phyloP scores from a whole-genome alignment of 306 rosid genomes.

The Casuarina cunninghamiana region DNA sequence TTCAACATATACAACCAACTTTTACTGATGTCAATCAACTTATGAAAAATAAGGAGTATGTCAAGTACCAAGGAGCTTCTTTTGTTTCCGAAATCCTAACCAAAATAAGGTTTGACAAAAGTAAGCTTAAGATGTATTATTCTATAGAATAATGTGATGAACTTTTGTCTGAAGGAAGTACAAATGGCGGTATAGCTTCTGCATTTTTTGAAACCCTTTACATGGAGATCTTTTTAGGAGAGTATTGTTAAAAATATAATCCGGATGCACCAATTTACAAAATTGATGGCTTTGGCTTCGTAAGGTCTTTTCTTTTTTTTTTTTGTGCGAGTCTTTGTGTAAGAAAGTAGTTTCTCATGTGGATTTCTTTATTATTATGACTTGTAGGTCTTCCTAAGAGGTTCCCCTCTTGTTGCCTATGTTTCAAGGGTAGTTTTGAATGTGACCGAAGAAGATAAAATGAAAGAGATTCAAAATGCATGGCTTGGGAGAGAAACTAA shows the following conservation, averaged over 20 bases:
- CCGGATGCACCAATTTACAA: neutral
- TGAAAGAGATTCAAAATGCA: constrained; percentile 40
- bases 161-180: no score
- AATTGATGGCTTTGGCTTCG: constrained; percentile 48
- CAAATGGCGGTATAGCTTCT: neutral
- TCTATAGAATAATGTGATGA: no score
- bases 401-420: constrained; percentile 50
- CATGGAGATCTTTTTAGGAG: no score
- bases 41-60: constrained; percentile 26
- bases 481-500: constrained; percentile 35
- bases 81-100: constrained; percentile 39
- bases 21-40: constrained; percentile 42
- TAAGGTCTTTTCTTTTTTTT: no score
- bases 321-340: no score
- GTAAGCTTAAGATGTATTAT: no score
- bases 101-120: constrained; percentile 19
- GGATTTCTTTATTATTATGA: neutral
- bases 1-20: constrained; percentile 51
- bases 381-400: constrained; percentile 39
- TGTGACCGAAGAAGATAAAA: constrained; percentile 50
- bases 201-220: constrained; percentile 48
- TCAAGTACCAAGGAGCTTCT: constrained; percentile 47
- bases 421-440: constrained; percentile 58
- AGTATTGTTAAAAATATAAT: no score
- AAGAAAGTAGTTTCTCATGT: neutral